Base-by-base conservation (phyloP, 192 early-diverging fungal genomes). In the Chytriomyces sp. region DNA sequence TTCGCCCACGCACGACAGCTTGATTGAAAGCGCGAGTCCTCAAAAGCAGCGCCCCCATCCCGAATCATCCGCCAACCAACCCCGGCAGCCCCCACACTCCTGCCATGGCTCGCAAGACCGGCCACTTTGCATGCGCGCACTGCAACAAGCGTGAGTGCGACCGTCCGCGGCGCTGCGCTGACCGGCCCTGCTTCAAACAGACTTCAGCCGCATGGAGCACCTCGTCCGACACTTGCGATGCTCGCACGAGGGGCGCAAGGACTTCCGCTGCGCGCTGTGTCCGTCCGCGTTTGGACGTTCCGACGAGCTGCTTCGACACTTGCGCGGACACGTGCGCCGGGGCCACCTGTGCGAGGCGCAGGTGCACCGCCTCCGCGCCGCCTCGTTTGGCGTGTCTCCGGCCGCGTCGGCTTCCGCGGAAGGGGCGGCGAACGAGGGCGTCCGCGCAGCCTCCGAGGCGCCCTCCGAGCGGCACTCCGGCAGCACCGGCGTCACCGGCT, bases 261-360 rank as follows among this genome's bases (percentile, higher is more conserved):
- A 68, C 17, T 55, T 55, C 52, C 7, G 5, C 52, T 68, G 65
- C 65, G 55, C 5, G 26, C 28, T 36, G 22, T 68, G 65, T 28
- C 32, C 31, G 7, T 6, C 2, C 49, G 5, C 17, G n/a, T 68
- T 68, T 34, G 65, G 65, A 1, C 65, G 65, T n/a, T 19, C 25
- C 32, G 65, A 68, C 28, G 65, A 68, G 32, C 65, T 55, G 52
- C 44, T 68, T 14, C 44, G 65, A 17, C 65, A 68, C 36, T 34
- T 68, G n/a, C 65, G 65, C 7, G 55, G 33, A 32, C 65, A 68
- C 54, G 49, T 56, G 10, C 49, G 65, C 32, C 7, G 32, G 12
- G 31, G 52, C 12, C 14, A 49, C 14, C 22, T 49, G 44, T 49
- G 14, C 12, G 14, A 12, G 2, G 22, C 14, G 1, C 44, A 49